A percentile compares a stretch with the other conserved stretches of the same genome.
Evolutionary conservation across 2,329 filamentous ascomycete genomes (phyloP).

Genomic region (Nemania serpens): DNA sequence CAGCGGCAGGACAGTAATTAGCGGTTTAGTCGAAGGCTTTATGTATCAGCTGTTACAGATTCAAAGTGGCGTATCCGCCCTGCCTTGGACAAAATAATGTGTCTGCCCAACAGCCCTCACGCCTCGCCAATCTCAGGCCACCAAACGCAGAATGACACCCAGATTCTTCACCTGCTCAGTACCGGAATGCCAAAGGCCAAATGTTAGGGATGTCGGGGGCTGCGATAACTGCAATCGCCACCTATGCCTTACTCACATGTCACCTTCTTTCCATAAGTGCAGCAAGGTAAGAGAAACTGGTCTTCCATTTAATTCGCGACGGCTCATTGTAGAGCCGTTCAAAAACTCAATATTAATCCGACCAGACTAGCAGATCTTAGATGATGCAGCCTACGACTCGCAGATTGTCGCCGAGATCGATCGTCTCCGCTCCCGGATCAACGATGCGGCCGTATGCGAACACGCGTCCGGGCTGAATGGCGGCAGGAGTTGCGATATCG

Average conservation of each 20-base stretch:
- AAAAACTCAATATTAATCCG: not conserved
- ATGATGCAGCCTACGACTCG: conserved; percentile 22
- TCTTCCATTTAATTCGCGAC: not conserved
- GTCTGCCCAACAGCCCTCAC: not conserved
- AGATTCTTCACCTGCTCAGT: conserved; percentile 22
- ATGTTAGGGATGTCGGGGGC: conserved; percentile 17
- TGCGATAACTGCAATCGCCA: conserved; percentile 24
- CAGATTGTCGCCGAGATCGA: conserved; percentile 24
- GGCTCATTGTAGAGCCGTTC: no score
- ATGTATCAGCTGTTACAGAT: no score
- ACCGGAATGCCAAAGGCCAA: conserved; percentile 20
- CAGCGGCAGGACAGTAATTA: no score
- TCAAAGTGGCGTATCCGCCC: no score
- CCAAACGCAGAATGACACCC: conserved; percentile 10
- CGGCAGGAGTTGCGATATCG: conserved; percentile 25
- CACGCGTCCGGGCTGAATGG: conserved; percentile 29
- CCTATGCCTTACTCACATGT: conserved; percentile 22
- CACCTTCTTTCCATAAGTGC: conserved; percentile 22
- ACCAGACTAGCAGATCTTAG: conserved; percentile 8
- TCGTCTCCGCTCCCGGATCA: conserved; percentile 26
- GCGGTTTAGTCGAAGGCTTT: no score
- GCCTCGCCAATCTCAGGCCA: not conserved
- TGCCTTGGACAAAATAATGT: no score
- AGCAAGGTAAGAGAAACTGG: conserved; percentile 2
- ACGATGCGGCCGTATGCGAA: conserved; percentile 30